Evolutionary conservation across 192 early-diverging fungal genomes (phyloP), one percentile per base, ranked within the genome.

Genomic region (Mortierella hygrophila): DNA sequence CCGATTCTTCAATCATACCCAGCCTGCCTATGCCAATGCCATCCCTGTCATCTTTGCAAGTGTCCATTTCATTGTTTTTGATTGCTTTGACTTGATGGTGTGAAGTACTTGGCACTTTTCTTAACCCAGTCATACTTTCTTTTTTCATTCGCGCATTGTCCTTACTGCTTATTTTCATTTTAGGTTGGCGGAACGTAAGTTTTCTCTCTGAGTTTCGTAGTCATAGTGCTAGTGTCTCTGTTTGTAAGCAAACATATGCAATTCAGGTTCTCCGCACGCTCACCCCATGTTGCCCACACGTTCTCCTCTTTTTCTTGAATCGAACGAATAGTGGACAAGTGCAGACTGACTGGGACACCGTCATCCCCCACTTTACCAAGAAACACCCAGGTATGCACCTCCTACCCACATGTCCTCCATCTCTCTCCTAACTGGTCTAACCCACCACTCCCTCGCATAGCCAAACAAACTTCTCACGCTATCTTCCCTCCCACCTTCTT

Each of bases 111-210:
- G 5, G 18, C 49, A 18, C 5, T 21, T 52, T 52, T 18, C 5
- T 16, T 52, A 20, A 52, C 49, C 49, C 20, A 4, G 49, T 18
- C 18, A 20, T 52, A 21, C 18, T 5, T 21, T 20, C 5, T 0
- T 6, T 20, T 11, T 65, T 0, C 7, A 1, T 32, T 65, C 13
- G n/a, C 13, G 3, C 11, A 15, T 29, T 29, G 60, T 65, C 11
- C 16, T 32, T 26, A 0, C 60, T 29, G n/a, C 60, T 29, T 63
- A 63, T n/a, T 32, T 63, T 65, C 60, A 65, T 32, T 65, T 65
- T 65, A 65, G 60, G 60, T 65, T 54, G n/a, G n/a, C 9, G 72
- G 72, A 29, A 74, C 41, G 49, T 74, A 54, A 49, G 72, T 74
- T 74, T 15, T 26, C 1, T 52, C 49, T 52, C 20, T 15, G n/a